A percentile compares a stretch with the other conserved stretches of the same genome.
Evolutionary conservation across 257 asterid species (phyloP).

Genomic region (Solanum sejunctum): DNA sequence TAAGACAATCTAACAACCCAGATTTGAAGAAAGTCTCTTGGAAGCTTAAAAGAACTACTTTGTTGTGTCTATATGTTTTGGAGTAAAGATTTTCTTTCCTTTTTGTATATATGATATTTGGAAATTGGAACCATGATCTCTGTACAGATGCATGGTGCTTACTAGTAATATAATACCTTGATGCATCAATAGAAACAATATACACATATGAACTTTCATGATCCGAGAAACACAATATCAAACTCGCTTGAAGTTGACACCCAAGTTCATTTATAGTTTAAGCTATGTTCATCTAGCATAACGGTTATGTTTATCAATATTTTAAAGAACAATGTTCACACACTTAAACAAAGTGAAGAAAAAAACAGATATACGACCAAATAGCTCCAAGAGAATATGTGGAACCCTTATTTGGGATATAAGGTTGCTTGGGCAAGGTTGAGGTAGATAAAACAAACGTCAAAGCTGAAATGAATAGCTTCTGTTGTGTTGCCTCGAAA

Average conservation of each 20-base stretch:
- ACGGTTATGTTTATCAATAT: background rate
- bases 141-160: background rate
- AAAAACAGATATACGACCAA: background rate
- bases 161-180: background rate
- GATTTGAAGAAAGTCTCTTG: background rate
- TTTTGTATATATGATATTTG: background rate
- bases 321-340: background rate
- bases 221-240: background rate
- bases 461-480: background rate
- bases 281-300: background rate
- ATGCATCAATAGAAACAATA: background rate
- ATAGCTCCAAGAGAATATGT: background rate
- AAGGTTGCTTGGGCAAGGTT: background rate
- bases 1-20: background rate
- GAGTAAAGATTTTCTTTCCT: background rate
- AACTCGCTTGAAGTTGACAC: background rate
- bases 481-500: background rate
- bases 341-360: background rate
- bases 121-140: background rate
- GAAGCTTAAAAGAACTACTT: background rate
- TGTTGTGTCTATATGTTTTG: background rate
- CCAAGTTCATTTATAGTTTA: background rate
- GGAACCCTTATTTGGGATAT: background rate
- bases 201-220: background rate
- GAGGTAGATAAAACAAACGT: background rate